These are phyloP conservation scores for Suzukiozyma palmioleophila DNA, from an alignment of 1,139 yeast species.

Conservation along the genomic window DNA sequence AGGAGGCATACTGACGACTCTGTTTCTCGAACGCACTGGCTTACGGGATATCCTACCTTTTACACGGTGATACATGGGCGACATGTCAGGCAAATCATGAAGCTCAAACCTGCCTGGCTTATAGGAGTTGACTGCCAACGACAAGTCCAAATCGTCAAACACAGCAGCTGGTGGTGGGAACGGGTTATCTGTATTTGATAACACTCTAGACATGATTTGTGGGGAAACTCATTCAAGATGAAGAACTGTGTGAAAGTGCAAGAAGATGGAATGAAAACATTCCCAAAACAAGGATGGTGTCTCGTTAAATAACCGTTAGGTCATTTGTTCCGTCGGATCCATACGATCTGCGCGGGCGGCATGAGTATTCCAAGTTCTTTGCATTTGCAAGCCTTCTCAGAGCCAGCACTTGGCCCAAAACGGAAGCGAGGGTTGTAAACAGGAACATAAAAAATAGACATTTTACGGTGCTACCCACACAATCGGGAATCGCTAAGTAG, in stretches of 20 bases:
- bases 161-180: slow-evolving; percentile 9
- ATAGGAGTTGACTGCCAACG: slow-evolving; percentile 27
- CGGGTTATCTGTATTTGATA: slow-evolving; percentile 8
- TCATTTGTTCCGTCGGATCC: too few species aligned
- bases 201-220: neutral
- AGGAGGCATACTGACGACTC: slow-evolving; percentile 12
- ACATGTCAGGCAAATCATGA: slow-evolving; percentile 27
- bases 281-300: too few species aligned
- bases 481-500: too few species aligned
- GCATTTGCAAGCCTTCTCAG: neutral
- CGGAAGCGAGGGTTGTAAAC: too few species aligned
- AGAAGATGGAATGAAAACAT: too few species aligned
- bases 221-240: too few species aligned
- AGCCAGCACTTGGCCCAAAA: neutral
- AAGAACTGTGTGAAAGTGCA: too few species aligned
- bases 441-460: too few species aligned
- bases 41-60: slow-evolving; percentile 16
- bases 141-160: slow-evolving; percentile 19
- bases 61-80: slow-evolving; percentile 24
- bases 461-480: too few species aligned
- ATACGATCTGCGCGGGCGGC: too few species aligned
- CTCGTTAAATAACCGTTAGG: too few species aligned
- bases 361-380: neutral
- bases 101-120: slow-evolving; percentile 22
- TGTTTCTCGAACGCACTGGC: slow-evolving; percentile 2